Evolutionary conservation across 2,329 filamentous ascomycete genomes (phyloP).

Genomic region (Cercospora janseana): DNA sequence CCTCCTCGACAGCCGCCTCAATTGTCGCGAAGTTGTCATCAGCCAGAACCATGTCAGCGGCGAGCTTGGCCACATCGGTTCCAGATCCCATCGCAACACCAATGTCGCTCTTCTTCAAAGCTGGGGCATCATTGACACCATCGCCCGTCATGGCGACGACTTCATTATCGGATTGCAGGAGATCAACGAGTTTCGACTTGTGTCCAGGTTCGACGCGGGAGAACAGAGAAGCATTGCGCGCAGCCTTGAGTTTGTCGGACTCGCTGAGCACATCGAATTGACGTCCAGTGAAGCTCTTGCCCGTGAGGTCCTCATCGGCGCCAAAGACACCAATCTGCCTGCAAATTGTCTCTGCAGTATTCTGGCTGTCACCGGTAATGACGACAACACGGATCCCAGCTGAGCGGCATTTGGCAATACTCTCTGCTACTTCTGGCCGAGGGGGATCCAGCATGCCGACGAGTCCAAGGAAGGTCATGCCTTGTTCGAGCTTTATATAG

Average conservation of each 20-base stretch:
- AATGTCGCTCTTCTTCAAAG: constrained; percentile 97
- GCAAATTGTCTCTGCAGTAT: constrained; percentile 96
- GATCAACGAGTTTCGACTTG: constrained; percentile 96
- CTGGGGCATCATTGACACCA: constrained; percentile 96
- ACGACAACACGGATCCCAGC: constrained; percentile 96
- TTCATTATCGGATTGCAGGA: constrained; percentile 87
- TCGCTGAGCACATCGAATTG: constrained; percentile 86
- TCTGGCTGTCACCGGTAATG: constrained; percentile 96
- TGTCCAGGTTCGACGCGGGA: constrained; percentile 93
- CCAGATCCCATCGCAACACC: constrained; percentile 98
- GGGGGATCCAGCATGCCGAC: constrained; percentile 97
- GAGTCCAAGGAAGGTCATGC: constrained; percentile 89
- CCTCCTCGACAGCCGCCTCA: constrained; percentile 91
- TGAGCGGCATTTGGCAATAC: constrained; percentile 83
- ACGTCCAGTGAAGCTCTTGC: constrained; percentile 92
- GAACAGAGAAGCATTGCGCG: constrained; percentile 83
- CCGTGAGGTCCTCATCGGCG: constrained; percentile 72
- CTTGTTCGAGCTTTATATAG: constrained; percentile 84
- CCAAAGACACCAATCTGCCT: constrained; percentile 94
- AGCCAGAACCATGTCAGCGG: constrained; percentile 96
- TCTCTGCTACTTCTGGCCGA: constrained; percentile 81
- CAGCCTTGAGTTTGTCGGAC: constrained; percentile 76
- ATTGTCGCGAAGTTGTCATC: constrained; percentile 99
- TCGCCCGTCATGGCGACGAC: constrained; percentile 99
- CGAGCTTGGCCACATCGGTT: constrained; percentile 93